Conservation (phyloP, 1,284 basidiomycete species). For the Schizophyllum amplum region DNA sequence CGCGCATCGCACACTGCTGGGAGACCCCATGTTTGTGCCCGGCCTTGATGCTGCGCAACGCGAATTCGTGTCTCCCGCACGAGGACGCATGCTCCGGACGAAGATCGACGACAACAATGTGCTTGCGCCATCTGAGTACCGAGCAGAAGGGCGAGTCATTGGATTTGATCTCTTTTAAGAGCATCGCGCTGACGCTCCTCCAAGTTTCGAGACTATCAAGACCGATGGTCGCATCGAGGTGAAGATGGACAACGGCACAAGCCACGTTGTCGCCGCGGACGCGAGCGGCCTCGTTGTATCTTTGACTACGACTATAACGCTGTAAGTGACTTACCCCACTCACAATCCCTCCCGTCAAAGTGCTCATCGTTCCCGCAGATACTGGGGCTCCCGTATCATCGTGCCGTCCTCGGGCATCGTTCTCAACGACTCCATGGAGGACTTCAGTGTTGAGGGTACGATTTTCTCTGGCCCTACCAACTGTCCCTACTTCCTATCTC, state of each 20-base stretch:
- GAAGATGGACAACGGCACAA: constrained; percentile 21
- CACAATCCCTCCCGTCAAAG: too few relatives aligned
- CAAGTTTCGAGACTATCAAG: not conserved
- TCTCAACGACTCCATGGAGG: constrained; percentile 10
- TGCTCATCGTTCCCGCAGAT: not conserved
- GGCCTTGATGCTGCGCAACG: not conserved
- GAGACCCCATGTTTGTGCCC: not conserved
- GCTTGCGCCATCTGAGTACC: not conserved
- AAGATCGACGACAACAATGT: not conserved
- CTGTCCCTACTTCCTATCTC: too few relatives aligned
- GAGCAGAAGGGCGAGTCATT: not conserved
- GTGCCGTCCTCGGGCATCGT: constrained; percentile 5
- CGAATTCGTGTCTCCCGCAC: not conserved
- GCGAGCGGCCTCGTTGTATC: constrained; percentile 17
- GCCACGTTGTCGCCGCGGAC: constrained; percentile 21
- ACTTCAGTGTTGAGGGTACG: not conserved
- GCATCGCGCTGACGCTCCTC: not conserved
- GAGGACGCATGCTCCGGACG: not conserved
- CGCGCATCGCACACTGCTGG: constrained; percentile 13
- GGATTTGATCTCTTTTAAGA: too few relatives aligned
- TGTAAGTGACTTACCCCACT: constrained; percentile 15
- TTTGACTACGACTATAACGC: constrained; percentile 17
- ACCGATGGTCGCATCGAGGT: constrained; percentile 21
- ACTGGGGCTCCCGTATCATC: not conserved
- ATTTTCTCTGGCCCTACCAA: too few relatives aligned